phyloP scores from a whole-genome alignment of 305 asterid species.

The Fraxinus albicans region DNA sequence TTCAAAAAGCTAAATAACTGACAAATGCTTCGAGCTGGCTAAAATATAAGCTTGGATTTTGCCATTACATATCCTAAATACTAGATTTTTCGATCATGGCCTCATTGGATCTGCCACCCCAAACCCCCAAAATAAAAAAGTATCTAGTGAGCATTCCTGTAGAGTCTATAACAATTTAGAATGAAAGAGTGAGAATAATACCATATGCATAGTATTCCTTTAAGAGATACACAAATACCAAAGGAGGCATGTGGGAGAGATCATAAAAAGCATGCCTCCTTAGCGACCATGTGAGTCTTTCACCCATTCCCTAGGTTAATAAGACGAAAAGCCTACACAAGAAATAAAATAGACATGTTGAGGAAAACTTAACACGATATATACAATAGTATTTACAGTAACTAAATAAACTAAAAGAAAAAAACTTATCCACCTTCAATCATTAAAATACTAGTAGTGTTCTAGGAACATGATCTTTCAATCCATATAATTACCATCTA shows the following conservation, averaged over 20 bases:
- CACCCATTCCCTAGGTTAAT: conserved; percentile 43
- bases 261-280: conserved; percentile 68
- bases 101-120: neutral
- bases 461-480: neutral
- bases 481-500: neutral
- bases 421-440: neutral
- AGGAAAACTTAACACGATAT: conserved; percentile 6
- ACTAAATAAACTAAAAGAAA: neutral
- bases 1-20: neutral
- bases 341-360: conserved; percentile 20
- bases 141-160: neutral
- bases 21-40: conserved; percentile 13
- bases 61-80: neutral
- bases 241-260: conserved; percentile 77
- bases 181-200: conserved; percentile 26
- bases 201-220: conserved; percentile 73
- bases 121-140: neutral
- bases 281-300: conserved; percentile 33
- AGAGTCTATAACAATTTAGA: conserved; percentile 6
- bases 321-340: conserved; percentile 32
- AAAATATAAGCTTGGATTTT: conserved; percentile 13
- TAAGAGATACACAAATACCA: conserved; percentile 78
- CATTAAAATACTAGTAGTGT: neutral
- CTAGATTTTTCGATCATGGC: neutral
- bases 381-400: neutral